phyloP scores from a whole-genome alignment of 139 green algal species.

The Closterium sp. region DNA sequence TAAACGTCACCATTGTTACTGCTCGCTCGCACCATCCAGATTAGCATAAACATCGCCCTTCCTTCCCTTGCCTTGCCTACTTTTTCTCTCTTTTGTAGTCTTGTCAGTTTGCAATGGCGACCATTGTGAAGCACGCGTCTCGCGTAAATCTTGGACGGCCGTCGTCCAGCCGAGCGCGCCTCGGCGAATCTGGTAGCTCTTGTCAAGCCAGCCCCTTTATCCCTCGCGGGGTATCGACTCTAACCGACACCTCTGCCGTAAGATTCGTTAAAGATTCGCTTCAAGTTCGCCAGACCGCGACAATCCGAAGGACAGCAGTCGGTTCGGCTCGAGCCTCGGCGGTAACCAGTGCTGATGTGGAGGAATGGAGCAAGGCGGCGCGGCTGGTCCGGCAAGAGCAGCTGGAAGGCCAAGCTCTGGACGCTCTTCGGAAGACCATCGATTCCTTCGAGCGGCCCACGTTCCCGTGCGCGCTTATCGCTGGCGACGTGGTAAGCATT shows the following conservation, averaged over 20 bases:
- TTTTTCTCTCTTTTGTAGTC: too few species aligned
- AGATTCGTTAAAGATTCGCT: neutral
- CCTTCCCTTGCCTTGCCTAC: too few species aligned
- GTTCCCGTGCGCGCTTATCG: conserved; percentile 66
- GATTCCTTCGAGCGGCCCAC: conserved; percentile 53
- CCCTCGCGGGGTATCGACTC: neutral
- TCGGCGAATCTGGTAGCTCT: neutral
- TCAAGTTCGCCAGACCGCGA: neutral
- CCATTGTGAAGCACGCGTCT: neutral
- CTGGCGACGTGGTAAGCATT: conserved; percentile 56
- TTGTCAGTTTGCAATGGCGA: neutral
- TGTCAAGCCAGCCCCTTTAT: neutral
- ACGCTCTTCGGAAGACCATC: conserved; percentile 46
- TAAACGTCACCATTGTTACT: too few species aligned
- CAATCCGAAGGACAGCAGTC: neutral
- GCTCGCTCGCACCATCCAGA: too few species aligned
- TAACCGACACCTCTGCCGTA: neutral
- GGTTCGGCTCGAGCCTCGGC: neutral
- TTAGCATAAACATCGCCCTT: too few species aligned
- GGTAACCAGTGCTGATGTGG: neutral
- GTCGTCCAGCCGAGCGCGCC: neutral
- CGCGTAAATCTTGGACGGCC: neutral
- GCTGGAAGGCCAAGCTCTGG: conserved; percentile 57
- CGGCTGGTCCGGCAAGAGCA: conserved; percentile 33
- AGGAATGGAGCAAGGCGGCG: conserved; percentile 45